Evolutionary conservation across 768 basidiomycete genomes (phyloP).

Genomic region (Trametes meyenii): DNA sequence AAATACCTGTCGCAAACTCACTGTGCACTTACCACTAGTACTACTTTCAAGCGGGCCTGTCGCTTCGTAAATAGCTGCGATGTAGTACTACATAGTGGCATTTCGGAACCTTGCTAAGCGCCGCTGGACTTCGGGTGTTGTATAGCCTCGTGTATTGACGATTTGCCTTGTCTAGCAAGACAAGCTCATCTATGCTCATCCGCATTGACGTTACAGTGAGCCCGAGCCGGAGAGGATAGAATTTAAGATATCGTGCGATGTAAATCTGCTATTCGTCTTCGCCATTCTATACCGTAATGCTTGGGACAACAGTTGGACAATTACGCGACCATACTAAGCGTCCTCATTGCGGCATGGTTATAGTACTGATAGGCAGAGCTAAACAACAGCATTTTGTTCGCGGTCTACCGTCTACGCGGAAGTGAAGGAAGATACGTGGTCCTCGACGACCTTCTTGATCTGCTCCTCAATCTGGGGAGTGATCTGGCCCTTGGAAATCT

Average conservation of each 20-base stretch:
- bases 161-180: too few species aligned
- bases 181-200: too few species aligned
- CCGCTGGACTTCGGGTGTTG: too few species aligned
- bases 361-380: constrained; percentile 23
- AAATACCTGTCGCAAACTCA: too few species aligned
- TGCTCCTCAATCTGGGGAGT: constrained; percentile 89
- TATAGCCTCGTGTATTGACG: too few species aligned
- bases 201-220: not conserved
- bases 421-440: constrained; percentile 82
- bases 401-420: constrained; percentile 32
- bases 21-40: too few species aligned
- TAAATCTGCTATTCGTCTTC: not conserved
- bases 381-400: constrained; percentile 24
- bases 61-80: too few species aligned
- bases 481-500: constrained; percentile 82
- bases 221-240: too few species aligned
- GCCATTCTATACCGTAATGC: not conserved
- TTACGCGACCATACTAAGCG: constrained; percentile 27
- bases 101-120: too few species aligned
- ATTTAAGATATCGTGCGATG: too few species aligned
- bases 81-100: too few species aligned
- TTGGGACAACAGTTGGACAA: constrained; percentile 6
- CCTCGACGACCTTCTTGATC: constrained; percentile 95
- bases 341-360: constrained; percentile 25
- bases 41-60: too few species aligned